Conservation (phyloP, 371 early-diverging fungal genomes). For the Mucor ambiguus region DNA sequence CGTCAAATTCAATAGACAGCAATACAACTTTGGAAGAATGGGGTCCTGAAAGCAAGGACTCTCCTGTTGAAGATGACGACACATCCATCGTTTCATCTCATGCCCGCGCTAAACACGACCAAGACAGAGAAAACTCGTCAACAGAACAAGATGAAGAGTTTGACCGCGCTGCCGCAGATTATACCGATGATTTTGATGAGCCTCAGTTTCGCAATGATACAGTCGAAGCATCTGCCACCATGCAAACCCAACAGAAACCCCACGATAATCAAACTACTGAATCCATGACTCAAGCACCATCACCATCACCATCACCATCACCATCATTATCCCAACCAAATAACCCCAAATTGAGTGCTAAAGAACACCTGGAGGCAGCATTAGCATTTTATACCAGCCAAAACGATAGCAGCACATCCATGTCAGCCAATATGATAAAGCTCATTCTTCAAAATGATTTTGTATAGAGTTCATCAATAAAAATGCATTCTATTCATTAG, state of each 20-base stretch:
- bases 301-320: background rate
- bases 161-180: background rate
- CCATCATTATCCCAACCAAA: background rate
- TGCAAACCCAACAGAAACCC: background rate
- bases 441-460: constrained; percentile 27
- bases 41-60: background rate
- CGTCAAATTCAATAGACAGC: background rate
- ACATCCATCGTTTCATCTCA: background rate
- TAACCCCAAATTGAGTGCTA: constrained; percentile 6
- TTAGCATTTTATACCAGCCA: constrained; percentile 21
- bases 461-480: background rate
- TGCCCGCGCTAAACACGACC: background rate
- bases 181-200: background rate
- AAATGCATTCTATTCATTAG: background rate
- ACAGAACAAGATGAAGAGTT: background rate
- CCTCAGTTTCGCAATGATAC: background rate
- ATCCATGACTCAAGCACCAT: background rate
- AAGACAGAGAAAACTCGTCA: background rate
- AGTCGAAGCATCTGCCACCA: background rate
- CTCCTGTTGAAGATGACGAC: background rate
- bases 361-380: constrained; percentile 22
- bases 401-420: constrained; percentile 5
- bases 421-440: constrained; percentile 26
- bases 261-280: background rate
- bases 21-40: background rate